Base-by-base conservation (phyloP, 768 basidiomycete species). In the Panaeolus papilionaceus region DNA sequence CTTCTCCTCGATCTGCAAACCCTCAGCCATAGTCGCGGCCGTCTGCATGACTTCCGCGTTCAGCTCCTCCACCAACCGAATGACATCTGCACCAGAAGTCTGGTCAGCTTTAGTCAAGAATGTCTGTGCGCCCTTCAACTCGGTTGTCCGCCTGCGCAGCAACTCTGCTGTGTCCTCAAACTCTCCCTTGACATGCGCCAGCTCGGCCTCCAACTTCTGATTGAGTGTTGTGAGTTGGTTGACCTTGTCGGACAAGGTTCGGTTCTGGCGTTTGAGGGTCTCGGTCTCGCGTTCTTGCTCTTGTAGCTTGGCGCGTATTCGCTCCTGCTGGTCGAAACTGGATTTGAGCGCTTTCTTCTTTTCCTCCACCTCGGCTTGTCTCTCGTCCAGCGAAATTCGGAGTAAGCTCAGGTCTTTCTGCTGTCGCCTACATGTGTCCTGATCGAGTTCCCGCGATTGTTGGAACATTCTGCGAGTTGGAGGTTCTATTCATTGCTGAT, bases 41-140 rank as follows among this genome's bases (percentile, higher is more conserved):
- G 79, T 80, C 69, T 88, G 87, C 38, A 84, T 78, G 28, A 88
- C 84, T 63, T 86, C 83, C 4, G 79, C 74, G 68, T 88, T 88
- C 40, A 89, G 74, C 12, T 75, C 73, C 63, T 83, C 77, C n/a
- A 88, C 75, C 72, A 84, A 78, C 9, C 70, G 74, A 49, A 82
- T 81, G 38, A 88, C 81, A 44, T 89, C 86, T 6, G 80, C 80
- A 12, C 84, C 33, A 33, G 33, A 33, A 84, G 83, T 75, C 9
- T 78, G 69, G 66, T 88, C 85, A 0, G 80, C 78, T 6, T 80
- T 85, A 9, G 81, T 79, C 67, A 87, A 76, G 77, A 83, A 87
- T 20, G 77, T 78, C 69, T 85, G 82, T 2, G 85, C 84, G 9
- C 82, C 83, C 63, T 83, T 83, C 58, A 88, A 79, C 71, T 88